Evolutionary conservation across 345 rosid genomes (phyloP).

Genomic region (Arabis alpina): DNA sequence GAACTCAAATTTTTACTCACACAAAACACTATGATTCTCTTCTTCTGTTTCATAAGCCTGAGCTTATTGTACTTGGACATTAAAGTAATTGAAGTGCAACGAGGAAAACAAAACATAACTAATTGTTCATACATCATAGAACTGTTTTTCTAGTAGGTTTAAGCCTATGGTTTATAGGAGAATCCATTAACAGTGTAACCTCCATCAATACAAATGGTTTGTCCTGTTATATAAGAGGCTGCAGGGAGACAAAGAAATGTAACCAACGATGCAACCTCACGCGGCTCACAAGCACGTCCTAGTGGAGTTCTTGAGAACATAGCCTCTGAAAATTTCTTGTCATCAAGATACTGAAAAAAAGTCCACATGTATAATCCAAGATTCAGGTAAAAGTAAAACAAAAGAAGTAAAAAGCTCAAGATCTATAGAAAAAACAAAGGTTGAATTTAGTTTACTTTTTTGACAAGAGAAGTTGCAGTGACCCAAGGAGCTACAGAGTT

Average conservation of each 20-base stretch:
- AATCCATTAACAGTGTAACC: conserved; percentile 33
- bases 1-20: background rate
- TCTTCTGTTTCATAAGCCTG: conserved; percentile 1
- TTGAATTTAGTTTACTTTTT: conserved; percentile 1
- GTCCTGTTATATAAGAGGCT: conserved; percentile 67
- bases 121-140: background rate
- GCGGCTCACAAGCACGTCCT: conserved; percentile 31
- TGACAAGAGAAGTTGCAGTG: conserved; percentile 36
- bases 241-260: conserved; percentile 77
- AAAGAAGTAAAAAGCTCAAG: background rate
- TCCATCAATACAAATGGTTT: conserved; percentile 41
- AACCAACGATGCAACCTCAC: conserved; percentile 43
- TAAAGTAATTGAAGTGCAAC: background rate
- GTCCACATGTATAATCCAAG: background rate
- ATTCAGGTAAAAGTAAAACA: background rate
- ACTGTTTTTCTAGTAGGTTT: background rate
- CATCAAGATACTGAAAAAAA: conserved; percentile 24
- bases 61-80: background rate
- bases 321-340: conserved; percentile 23
- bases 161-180: conserved; percentile 22
- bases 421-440: background rate
- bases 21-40: background rate
- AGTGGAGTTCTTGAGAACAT: conserved; percentile 30
- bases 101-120: background rate
- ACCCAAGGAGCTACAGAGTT: conserved; percentile 58